Percentiles rank a stretch among this genome's conserved stretches.
These are phyloP conservation scores for Limonomyces culmigenus DNA, from an alignment of 1,284 basidiomycete genomes.

Conservation along the genomic window DNA sequence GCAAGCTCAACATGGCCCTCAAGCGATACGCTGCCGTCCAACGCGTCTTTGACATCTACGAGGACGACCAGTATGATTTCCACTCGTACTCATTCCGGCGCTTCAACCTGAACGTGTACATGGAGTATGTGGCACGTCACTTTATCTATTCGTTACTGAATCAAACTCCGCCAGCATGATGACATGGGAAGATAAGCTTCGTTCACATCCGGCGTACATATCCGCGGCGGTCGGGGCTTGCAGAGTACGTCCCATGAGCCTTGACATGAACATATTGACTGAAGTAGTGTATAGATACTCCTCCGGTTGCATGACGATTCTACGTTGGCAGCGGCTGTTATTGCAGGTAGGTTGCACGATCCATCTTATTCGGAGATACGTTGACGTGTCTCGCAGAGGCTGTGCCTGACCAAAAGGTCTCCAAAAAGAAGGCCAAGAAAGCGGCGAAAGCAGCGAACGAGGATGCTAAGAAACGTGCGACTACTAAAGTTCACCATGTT, in stretches of 20 bases:
- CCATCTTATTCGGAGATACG: not conserved
- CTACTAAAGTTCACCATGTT: not conserved
- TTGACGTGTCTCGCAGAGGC: conserved; percentile 11
- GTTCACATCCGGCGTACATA: conserved; percentile 63
- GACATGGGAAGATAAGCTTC: conserved; percentile 69
- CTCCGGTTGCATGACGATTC: conserved; percentile 64
- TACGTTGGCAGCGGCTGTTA: too few relatives aligned
- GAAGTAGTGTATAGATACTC: conserved; percentile 40
- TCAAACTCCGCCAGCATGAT: conserved; percentile 36
- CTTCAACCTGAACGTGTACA: conserved; percentile 75
- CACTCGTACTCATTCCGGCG: conserved; percentile 90
- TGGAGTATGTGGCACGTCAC: conserved; percentile 35
- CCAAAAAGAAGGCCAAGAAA: conserved; percentile 83
- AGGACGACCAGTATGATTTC: conserved; percentile 98
- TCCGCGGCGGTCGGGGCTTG: conserved; percentile 58
- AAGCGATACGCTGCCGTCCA: conserved; percentile 75
- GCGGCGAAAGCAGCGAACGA: conserved; percentile 54
- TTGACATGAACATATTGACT: conserved; percentile 1
- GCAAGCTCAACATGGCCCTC: conserved; percentile 66
- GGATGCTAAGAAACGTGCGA: conserved; percentile 42
- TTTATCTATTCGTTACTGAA: not conserved
- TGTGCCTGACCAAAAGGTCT: conserved; percentile 67
- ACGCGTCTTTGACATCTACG: conserved; percentile 74
- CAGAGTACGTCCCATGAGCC: conserved; percentile 22
- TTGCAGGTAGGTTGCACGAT: conserved; percentile 25